Percentiles rank a stretch among this genome's conserved stretches.
phyloP scores from a whole-genome alignment of 352 stramenopile genomes.

The Saprolegnia parasitica region DNA sequence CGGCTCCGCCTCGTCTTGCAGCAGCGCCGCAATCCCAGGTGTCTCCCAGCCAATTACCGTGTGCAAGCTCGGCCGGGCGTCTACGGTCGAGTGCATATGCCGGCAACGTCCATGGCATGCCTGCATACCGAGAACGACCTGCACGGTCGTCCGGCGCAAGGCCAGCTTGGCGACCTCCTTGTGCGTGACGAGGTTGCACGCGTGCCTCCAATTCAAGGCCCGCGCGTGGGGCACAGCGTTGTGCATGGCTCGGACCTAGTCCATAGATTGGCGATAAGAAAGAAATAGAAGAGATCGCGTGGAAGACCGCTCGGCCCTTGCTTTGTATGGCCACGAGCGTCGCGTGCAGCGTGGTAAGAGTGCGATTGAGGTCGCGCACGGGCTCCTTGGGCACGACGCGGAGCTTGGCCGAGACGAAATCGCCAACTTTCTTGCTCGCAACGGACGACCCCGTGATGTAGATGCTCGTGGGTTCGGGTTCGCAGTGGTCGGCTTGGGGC shows the following conservation, averaged over 20 bases:
- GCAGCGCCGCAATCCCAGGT: slow-evolving; percentile 45
- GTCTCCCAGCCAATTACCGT: slow-evolving; percentile 60
- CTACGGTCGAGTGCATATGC: slow-evolving; percentile 24
- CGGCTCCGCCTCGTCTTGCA: slow-evolving; percentile 54
- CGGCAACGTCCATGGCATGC: too few species aligned
- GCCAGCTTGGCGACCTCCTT: background rate
- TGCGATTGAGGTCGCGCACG: background rate
- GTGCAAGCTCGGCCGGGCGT: slow-evolving; percentile 48
- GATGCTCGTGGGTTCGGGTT: background rate
- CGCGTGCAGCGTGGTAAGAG: background rate
- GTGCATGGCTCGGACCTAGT: background rate
- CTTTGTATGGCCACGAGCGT: background rate
- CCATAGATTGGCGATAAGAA: too few species aligned
- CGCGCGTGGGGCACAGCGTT: background rate
- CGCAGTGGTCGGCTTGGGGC: background rate
- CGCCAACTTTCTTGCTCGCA: slow-evolving; percentile 8
- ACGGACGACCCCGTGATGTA: background rate
- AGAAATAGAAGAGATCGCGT: too few species aligned
- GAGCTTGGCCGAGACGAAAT: background rate
- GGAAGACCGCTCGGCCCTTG: background rate
- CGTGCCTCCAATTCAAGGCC: background rate
- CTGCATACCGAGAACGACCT: background rate
- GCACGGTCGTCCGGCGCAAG: background rate
- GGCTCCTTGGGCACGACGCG: background rate
- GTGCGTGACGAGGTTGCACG: background rate